phyloP scores from a whole-genome alignment of 345 rosid genomes.

The Alliaria petiolata region DNA sequence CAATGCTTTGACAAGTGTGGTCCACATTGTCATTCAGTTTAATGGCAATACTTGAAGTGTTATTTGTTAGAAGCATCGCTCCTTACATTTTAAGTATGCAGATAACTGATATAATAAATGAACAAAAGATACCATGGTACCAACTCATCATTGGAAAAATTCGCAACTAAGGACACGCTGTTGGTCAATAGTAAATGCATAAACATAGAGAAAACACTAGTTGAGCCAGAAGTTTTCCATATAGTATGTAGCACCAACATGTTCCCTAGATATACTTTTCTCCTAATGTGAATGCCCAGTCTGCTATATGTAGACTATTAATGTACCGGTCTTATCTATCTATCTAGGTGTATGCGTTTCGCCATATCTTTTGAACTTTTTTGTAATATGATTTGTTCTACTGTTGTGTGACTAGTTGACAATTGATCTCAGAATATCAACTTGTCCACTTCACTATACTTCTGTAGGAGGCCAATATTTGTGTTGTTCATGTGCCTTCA shows the following conservation, averaged over 20 bases:
- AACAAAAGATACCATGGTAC: neutral
- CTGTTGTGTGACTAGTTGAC: neutral
- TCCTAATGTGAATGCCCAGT: neutral
- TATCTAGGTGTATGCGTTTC: neutral
- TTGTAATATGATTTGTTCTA: neutral
- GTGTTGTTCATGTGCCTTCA: neutral
- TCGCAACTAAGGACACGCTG: neutral
- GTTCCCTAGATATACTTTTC: neutral
- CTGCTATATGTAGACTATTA: neutral
- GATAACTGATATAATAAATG: neutral
- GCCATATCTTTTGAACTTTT: too few relatives aligned
- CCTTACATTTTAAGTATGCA: neutral
- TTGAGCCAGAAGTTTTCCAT: neutral
- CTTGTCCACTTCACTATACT: neutral
- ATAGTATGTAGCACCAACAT: neutral
- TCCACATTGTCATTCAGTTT: slow-evolving; percentile 2
- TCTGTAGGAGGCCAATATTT: neutral
- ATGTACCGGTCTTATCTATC: neutral
- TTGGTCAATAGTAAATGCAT: slow-evolving; percentile 1
- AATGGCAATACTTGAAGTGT: neutral
- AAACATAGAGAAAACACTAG: neutral
- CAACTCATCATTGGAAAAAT: neutral
- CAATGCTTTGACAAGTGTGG: slow-evolving; percentile 29
- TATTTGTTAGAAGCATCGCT: neutral
- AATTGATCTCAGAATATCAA: neutral